Evolutionary conservation across 1,284 basidiomycete genomes (phyloP).

Genomic region (Abortiporus biennis): DNA sequence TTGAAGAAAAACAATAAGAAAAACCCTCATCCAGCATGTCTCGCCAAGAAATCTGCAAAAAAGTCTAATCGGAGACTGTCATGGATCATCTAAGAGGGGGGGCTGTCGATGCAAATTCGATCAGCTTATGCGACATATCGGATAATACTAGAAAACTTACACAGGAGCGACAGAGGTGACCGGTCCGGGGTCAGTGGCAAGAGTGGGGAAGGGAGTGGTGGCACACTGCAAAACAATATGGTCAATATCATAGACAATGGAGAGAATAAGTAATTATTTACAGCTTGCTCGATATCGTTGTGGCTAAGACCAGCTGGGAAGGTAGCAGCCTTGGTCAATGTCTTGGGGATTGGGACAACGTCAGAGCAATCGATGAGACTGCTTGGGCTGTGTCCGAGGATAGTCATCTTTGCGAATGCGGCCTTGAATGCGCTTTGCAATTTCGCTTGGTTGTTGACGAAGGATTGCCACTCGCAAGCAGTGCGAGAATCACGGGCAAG

Average conservation of each 20-base stretch:
- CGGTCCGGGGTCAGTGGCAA: constrained; percentile 25
- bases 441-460: constrained; percentile 19
- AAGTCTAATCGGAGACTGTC: no score
- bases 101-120: neutral
- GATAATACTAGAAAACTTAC: constrained; percentile 14
- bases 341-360: constrained; percentile 17
- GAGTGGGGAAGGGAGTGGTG: constrained; percentile 22
- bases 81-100: neutral
- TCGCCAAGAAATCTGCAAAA: no score
- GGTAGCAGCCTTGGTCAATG: constrained; percentile 1
- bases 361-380: constrained; percentile 23
- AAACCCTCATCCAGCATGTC: no score
- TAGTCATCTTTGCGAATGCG: constrained; percentile 22
- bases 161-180: constrained; percentile 23
- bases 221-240: constrained; percentile 11
- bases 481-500: neutral
- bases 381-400: constrained; percentile 18
- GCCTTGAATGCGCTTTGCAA: constrained; percentile 14
- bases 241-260: neutral
- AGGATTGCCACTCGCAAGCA: constrained; percentile 32
- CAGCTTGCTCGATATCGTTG: constrained; percentile 5
- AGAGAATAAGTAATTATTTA: neutral
- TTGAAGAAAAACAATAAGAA: no score
- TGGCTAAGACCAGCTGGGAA: constrained; percentile 5
- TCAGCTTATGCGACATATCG: neutral